Percentiles rank a stretch among this genome's conserved stretches.
Evolutionary conservation across 2,329 filamentous ascomycete species (phyloP).

Genomic region (Fusarium sp.): DNA sequence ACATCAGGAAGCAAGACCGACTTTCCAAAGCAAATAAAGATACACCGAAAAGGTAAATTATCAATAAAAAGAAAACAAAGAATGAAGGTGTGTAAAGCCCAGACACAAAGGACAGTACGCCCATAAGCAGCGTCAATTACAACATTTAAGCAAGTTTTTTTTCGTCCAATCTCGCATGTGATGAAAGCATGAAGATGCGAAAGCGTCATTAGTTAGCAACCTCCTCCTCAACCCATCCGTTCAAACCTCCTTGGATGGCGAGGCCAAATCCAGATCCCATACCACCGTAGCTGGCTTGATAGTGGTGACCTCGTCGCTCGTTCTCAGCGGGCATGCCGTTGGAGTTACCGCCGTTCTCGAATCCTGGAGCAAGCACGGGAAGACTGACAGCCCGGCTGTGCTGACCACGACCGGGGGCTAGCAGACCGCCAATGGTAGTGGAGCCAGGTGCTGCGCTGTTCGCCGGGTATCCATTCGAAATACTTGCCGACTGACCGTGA

Average conservation of each 20-base stretch:
- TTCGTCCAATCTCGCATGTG: slow-evolving; percentile 42
- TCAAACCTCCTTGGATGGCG: slow-evolving; percentile 71
- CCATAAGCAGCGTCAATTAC: slow-evolving; percentile 52
- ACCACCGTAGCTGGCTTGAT: slow-evolving; percentile 71
- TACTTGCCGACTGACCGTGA: slow-evolving; percentile 74
- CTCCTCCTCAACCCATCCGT: slow-evolving; percentile 76
- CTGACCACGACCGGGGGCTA: slow-evolving; percentile 75
- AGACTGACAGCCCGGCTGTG: slow-evolving; percentile 89
- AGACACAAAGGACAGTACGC: slow-evolving; percentile 43
- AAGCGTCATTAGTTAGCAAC: slow-evolving; percentile 63
- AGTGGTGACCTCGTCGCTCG: slow-evolving; percentile 72
- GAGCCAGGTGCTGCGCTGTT: slow-evolving; percentile 65
- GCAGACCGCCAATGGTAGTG: slow-evolving; percentile 79
- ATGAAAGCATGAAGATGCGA: slow-evolving; percentile 42
- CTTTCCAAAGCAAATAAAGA: slow-evolving; percentile 41
- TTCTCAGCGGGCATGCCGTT: slow-evolving; percentile 61
- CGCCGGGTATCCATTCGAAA: slow-evolving; percentile 71
- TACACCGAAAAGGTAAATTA: slow-evolving; percentile 50
- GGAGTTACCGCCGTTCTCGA: slow-evolving; percentile 68
- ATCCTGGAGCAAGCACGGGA: slow-evolving; percentile 74
- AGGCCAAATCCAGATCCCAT: slow-evolving; percentile 70
- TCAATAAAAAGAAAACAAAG: slow-evolving; percentile 48
- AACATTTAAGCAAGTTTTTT: slow-evolving; percentile 56
- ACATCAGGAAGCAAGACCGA: slow-evolving; percentile 36
- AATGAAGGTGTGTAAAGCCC: slow-evolving; percentile 43